These are phyloP conservation scores for Neonectria sp. DNA, from an alignment of 2,329 filamentous ascomycete genomes.

Conservation along the genomic window DNA sequence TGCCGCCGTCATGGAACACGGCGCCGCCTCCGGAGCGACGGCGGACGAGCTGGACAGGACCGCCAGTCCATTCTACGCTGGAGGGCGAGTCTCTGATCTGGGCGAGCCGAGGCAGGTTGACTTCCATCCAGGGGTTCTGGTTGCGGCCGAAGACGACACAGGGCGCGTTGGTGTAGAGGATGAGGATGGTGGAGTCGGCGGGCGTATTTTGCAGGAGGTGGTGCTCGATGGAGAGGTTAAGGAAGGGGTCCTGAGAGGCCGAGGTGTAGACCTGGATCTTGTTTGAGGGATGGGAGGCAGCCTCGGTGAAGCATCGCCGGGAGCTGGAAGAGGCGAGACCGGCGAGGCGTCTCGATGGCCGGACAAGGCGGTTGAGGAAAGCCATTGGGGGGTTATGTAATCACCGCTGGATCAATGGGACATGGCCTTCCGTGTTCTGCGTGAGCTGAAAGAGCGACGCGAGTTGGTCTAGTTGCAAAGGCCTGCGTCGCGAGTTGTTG, in stretches of 20 bases:
- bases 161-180: slow-evolving; percentile 90
- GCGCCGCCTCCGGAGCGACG: slow-evolving; percentile 91
- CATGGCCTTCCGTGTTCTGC: too few species aligned
- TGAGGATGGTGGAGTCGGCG: slow-evolving; percentile 81
- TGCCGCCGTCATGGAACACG: slow-evolving; percentile 94
- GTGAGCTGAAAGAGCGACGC: neutral
- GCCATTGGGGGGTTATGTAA: slow-evolving; percentile 22
- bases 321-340: slow-evolving; percentile 27
- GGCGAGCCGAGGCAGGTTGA: slow-evolving; percentile 77
- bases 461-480: slow-evolving; percentile 1
- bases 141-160: slow-evolving; percentile 95
- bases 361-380: slow-evolving; percentile 24
- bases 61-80: slow-evolving; percentile 46
- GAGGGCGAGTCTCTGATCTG: slow-evolving; percentile 40
- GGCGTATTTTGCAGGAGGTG: slow-evolving; percentile 84
- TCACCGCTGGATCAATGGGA: slow-evolving; percentile 1
- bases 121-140: slow-evolving; percentile 97
- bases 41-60: slow-evolving; percentile 76
- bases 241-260: slow-evolving; percentile 79
- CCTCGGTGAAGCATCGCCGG: slow-evolving; percentile 54
- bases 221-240: slow-evolving; percentile 96
- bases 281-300: slow-evolving; percentile 60
- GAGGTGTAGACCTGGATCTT: slow-evolving; percentile 80
- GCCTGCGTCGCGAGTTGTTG: slow-evolving; percentile 15
- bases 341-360: slow-evolving; percentile 20